Base-by-base conservation (phyloP, 257 asterid genomes). In the Solanum peruvianum region DNA sequence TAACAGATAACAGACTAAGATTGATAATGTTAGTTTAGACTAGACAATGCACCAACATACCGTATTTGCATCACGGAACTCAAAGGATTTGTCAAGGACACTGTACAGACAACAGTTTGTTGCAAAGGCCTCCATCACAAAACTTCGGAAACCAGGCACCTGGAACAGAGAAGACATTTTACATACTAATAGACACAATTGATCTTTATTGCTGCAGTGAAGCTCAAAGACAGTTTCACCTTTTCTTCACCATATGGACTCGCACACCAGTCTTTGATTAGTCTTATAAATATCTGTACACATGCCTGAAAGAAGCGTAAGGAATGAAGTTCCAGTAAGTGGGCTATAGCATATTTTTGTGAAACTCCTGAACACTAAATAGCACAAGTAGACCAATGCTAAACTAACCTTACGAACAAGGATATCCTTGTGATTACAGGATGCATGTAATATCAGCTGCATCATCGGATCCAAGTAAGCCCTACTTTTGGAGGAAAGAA, bases 41-140 rank as follows among this genome's bases (percentile, higher is more conserved):
- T 11, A 81, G 45, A 20, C 20, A 81, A 18, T 9, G 11, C 31
- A 72, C 58, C 80, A 89, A 93, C 99, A 93, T 96, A 97, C 99
- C 49, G 98, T 92, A 88, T 95, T 96, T 71, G 99, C 97, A 92
- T 97, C 99, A 35, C 93, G 94, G 88, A 95, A 94, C 87, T 95
- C 98, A 35, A 96, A 97, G 89, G 99, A 96, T 86, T 93, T 93
- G 90, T 97, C 98, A 49, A 97, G 96, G 89, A 97, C 98, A 84
- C 99, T 97, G 93, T 95, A 91, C 84, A 97, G 89, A 85, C 99
- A 97, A 86, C 99, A 97, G 86, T 93, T 95, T 86, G 91, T 88
- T 29, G 98, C 98, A 90, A 97, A 97, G 25, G 92, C 90, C 88
- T 94, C 98, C n/a, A 95, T 90, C 66, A 97, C 90, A 91, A 95